A percentile compares a stretch with the other conserved stretches of the same genome.
These are phyloP conservation scores for Myxozyma melibiosi DNA, from an alignment of 805 yeast species.

Conservation along the genomic window DNA sequence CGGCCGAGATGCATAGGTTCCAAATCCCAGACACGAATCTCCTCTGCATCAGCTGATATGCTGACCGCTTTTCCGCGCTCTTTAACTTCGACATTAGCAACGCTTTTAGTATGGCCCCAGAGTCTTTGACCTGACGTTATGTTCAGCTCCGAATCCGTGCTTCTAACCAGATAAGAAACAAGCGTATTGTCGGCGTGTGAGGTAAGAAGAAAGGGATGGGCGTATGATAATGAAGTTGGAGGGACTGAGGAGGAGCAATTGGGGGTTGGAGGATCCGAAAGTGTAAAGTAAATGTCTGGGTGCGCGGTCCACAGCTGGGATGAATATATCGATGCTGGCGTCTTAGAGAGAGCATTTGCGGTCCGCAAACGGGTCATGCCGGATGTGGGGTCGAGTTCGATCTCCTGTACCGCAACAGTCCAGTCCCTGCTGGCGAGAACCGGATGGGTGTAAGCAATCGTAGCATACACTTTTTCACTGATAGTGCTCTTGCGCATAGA, in stretches of 20 bases:
- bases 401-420: constrained; percentile 25
- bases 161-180: constrained; percentile 16
- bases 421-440: constrained; percentile 8
- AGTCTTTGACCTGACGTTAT: constrained; percentile 12
- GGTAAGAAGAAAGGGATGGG: constrained; percentile 27
- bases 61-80: constrained; percentile 29
- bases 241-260: not conserved
- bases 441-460: constrained; percentile 24
- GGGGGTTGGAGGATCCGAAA: not conserved
- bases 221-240: constrained; percentile 25
- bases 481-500: constrained; percentile 11
- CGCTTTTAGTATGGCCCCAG: constrained; percentile 28
- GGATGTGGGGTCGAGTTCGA: constrained; percentile 16
- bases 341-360: constrained; percentile 16
- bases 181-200: constrained; percentile 28
- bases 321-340: not conserved
- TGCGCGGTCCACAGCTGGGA: not conserved
- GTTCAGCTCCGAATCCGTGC: constrained; percentile 15
- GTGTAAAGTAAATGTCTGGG: not conserved
- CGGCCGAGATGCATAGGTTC: constrained; percentile 3
- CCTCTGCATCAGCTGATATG: constrained; percentile 16
- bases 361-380: constrained; percentile 19
- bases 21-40: constrained; percentile 28
- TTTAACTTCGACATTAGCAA: constrained; percentile 21
- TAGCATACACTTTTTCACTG: constrained; percentile 3